Evolutionary conservation across 2,329 filamentous ascomycete species (phyloP).

Genomic region (Alternaria novae-zelandiae): DNA sequence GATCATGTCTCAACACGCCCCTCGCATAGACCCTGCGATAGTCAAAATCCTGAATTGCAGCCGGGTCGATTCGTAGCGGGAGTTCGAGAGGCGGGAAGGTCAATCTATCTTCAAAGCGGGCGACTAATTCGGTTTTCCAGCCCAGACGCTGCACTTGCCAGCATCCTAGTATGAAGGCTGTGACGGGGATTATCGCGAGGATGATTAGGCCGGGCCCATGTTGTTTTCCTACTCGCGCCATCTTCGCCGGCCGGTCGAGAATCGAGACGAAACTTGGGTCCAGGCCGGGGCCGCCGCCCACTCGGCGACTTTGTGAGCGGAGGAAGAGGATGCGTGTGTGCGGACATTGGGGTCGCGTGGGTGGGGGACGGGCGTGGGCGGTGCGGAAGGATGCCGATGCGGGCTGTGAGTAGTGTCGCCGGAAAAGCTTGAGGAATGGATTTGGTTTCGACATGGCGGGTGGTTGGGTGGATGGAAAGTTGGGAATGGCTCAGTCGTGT

Average conservation of each 20-base stretch:
- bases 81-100: slow-evolving; percentile 84
- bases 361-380: slow-evolving; percentile 24
- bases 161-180: slow-evolving; percentile 85
- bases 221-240: slow-evolving; percentile 75
- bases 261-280: slow-evolving; percentile 83
- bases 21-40: slow-evolving; percentile 81
- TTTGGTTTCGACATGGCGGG: slow-evolving; percentile 40
- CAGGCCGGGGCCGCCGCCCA: slow-evolving; percentile 59
- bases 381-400: slow-evolving; percentile 7
- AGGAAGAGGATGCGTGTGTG: slow-evolving; percentile 33
- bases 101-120: slow-evolving; percentile 89
- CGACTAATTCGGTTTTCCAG: slow-evolving; percentile 93
- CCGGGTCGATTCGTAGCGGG: slow-evolving; percentile 80
- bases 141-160: slow-evolving; percentile 94
- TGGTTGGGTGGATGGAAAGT: slow-evolving; percentile 5
- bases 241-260: slow-evolving; percentile 81
- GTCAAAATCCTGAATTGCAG: slow-evolving; percentile 87
- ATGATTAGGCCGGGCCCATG: slow-evolving; percentile 84
- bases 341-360: slow-evolving; percentile 43
- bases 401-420: slow-evolving; percentile 32
- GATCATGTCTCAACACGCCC: slow-evolving; percentile 80
- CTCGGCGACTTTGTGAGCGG: slow-evolving; percentile 23
- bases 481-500: slow-evolving; percentile 15
- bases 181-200: slow-evolving; percentile 86
- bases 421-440: slow-evolving; percentile 42